These are phyloP conservation scores for Wallacemonas sp. DNA, from an alignment of 208 protist species.

Conservation along the genomic window DNA sequence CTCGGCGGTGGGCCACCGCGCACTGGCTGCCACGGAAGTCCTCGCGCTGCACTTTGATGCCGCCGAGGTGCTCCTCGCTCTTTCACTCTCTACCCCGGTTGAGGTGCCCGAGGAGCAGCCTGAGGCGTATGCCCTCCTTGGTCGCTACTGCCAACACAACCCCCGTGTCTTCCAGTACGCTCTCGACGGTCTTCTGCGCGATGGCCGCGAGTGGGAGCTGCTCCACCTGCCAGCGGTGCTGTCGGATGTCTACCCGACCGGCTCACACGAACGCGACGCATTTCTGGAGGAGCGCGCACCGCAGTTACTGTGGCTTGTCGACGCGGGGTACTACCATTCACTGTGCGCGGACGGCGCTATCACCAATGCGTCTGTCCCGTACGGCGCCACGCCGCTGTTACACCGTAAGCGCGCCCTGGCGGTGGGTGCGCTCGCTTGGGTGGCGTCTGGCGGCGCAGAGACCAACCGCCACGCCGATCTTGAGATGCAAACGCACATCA, in stretches of 20 bases:
- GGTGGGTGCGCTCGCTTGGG: slow-evolving; percentile 53
- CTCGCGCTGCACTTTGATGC: slow-evolving; percentile 65
- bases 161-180: slow-evolving; percentile 40
- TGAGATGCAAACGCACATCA: slow-evolving; percentile 38
- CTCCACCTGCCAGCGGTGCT: slow-evolving; percentile 64
- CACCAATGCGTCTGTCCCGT: slow-evolving; percentile 28
- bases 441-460: slow-evolving; percentile 34
- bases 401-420: slow-evolving; percentile 61
- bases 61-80: slow-evolving; percentile 50
- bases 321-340: slow-evolving; percentile 46
- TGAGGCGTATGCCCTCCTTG: slow-evolving; percentile 41
- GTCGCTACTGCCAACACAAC: slow-evolving; percentile 54
- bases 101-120: slow-evolving; percentile 38
- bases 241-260: slow-evolving; percentile 15
- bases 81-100: slow-evolving; percentile 49
- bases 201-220: slow-evolving; percentile 76
- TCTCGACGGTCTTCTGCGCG: slow-evolving; percentile 37
- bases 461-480: slow-evolving; percentile 32
- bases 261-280: slow-evolving; percentile 28
- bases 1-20: slow-evolving; percentile 27
- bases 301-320: slow-evolving; percentile 76
- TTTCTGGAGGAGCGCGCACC: slow-evolving; percentile 65
- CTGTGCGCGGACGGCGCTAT: slow-evolving; percentile 44
- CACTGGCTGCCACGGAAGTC: slow-evolving; percentile 44
- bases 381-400: slow-evolving; percentile 43